Conservation (phyloP, 2,329 filamentous ascomycete species). For the Aureobasidium vineae region DNA sequence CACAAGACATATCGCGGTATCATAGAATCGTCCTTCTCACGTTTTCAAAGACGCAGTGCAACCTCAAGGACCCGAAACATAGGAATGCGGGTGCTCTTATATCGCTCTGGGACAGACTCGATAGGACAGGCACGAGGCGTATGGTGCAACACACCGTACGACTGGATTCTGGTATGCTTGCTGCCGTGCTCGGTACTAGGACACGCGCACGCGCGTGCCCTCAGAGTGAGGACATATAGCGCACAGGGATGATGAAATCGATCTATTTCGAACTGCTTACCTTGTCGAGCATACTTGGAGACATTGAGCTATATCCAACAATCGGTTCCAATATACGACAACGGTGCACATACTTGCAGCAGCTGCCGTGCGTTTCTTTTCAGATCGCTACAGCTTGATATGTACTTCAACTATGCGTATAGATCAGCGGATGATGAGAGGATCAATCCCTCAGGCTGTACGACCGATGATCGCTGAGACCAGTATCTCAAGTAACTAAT, state of each 20-base stretch:
- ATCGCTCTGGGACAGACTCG: not conserved
- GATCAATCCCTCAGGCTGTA: not conserved
- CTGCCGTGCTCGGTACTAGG: conserved; percentile 14
- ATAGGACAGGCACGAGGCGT: conserved; percentile 17
- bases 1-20: conserved; percentile 8
- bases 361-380: not conserved
- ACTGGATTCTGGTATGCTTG: not conserved
- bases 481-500: not conserved
- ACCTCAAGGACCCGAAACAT: conserved; percentile 16
- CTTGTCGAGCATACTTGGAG: not conserved
- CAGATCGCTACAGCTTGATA: not conserved
- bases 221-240: not conserved
- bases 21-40: conserved; percentile 12
- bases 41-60: not conserved
- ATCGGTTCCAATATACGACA: not conserved
- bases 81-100: conserved; percentile 21
- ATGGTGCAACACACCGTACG: conserved; percentile 9
- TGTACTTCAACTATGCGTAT: not conserved
- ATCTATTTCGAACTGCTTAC: not conserved
- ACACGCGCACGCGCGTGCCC: conserved; percentile 4
- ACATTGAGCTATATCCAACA: not conserved
- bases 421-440: not conserved
- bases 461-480: not conserved
- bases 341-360: conserved; percentile 2
- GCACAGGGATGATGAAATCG: not conserved